Evolutionary conservation across 2,329 filamentous ascomycete species (phyloP), one percentile per base, ranked within the genome.

Genomic region (Diplodia seriata): DNA sequence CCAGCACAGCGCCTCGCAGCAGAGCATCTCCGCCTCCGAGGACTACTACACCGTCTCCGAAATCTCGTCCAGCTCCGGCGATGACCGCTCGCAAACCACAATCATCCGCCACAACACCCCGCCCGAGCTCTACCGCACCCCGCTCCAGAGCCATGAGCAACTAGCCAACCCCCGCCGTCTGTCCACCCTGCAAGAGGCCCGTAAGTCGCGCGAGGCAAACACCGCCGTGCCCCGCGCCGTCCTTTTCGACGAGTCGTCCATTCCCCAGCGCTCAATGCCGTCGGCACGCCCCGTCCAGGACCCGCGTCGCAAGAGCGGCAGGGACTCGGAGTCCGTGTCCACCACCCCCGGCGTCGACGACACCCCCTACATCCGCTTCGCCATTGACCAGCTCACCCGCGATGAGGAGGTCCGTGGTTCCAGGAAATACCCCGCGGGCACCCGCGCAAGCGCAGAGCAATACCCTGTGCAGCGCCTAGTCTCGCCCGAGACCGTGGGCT

Each of bases 291-390:
- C 61, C 62, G 40, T 36, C 50, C 57, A 38, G 23, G 40, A 55
- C 29, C 64, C 63, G 47, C 65, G 31, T 38, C 59, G 38, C 43
- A 54, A 59, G 31, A 51, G 43, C 53, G 38, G 18, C 43, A 68
- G 65, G 76, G 77, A 77, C 67, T 71, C 75, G 26, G 73, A 74
- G 43, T 77, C 76, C n/a, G 72, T 75, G 55, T 73, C 72, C 31
- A 79, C 77, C 7, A 79, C 77, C 0, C 93, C 93, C 0, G 92
- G 90, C 11, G 83, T 93, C 49, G 93, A 97, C 74, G 91, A 97
- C 74, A 91, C 89, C 9, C 93, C 93, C 0, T 97, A 94, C 78
- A 92, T 97, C 70, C 91, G 91, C 71, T 96, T 95, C 77, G 94
- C 94, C 50, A 88, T 98, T 70, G 91, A 97, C 71, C 92, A 94